These are phyloP conservation scores for Hypoxylon rickii DNA, from an alignment of 495 filamentous ascomycete species.

Conservation along the genomic window DNA sequence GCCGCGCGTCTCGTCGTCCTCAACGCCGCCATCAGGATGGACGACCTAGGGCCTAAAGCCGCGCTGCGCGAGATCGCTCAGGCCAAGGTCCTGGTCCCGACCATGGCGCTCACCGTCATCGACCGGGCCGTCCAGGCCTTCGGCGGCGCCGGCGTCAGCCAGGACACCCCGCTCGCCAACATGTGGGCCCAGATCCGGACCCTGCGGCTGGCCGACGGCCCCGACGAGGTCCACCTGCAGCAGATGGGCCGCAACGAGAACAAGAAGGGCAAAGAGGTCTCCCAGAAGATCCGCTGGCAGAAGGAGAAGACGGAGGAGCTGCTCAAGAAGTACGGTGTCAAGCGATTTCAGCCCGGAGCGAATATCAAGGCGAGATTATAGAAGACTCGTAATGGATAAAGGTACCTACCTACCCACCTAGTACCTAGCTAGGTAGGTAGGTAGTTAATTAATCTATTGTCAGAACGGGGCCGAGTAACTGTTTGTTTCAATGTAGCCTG, in stretches of 20 bases:
- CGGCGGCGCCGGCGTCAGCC: conserved; percentile 83
- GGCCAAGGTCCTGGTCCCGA: conserved; percentile 83
- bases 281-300: conserved; percentile 67
- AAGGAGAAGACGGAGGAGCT: conserved; percentile 65
- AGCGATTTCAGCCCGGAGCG: conserved; percentile 52
- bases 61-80: conserved; percentile 84
- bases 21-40: conserved; percentile 89
- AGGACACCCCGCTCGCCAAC: conserved; percentile 86
- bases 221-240: conserved; percentile 92
- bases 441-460: not conserved
- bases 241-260: conserved; percentile 89
- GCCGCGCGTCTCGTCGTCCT: conserved; percentile 83
- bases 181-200: conserved; percentile 87
- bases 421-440: not conserved
- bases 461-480: too few species aligned
- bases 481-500: too few species aligned
- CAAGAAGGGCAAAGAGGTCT: conserved; percentile 64
- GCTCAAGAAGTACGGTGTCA: conserved; percentile 64
- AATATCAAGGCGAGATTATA: conserved; percentile 59
- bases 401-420: not conserved
- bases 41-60: conserved; percentile 76
- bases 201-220: conserved; percentile 83
- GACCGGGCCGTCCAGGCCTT: conserved; percentile 87
- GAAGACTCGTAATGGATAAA: not conserved
- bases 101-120: conserved; percentile 76